Percentiles rank a stretch among this genome's conserved stretches.
Conservation (phyloP, 306 rosid species). For the Argentina anserina region DNA sequence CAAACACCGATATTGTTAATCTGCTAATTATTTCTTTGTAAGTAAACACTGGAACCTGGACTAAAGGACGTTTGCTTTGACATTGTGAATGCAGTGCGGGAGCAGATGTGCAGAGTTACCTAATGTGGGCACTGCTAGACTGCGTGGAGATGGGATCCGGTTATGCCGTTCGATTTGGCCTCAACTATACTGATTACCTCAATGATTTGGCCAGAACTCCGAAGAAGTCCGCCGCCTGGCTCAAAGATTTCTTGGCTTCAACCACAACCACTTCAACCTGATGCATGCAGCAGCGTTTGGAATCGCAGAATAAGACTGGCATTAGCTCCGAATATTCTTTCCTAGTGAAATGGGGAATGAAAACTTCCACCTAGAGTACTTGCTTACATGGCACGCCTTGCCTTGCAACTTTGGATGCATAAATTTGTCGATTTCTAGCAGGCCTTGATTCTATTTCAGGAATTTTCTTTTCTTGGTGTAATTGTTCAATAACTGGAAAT, state of each 20-base stretch:
- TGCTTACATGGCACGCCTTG: background rate
- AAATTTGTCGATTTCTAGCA: background rate
- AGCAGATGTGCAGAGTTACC: background rate
- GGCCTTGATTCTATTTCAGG: background rate
- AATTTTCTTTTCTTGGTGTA: background rate
- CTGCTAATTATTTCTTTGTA: background rate
- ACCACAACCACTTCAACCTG: slow-evolving; percentile 3
- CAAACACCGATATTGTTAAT: background rate
- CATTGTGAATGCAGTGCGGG: background rate
- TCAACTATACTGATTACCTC: slow-evolving; percentile 4
- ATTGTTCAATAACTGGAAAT: background rate
- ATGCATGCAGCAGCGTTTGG: background rate
- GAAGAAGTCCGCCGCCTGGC: slow-evolving; percentile 8
- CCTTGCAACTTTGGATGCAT: background rate
- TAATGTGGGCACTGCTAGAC: slow-evolving; percentile 4
- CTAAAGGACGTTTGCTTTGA: background rate
- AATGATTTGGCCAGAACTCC: background rate
- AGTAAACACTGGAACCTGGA: background rate
- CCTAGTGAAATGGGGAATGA: background rate
- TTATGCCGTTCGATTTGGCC: background rate
- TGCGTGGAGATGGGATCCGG: background rate
- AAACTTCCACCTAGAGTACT: background rate
- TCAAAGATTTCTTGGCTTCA: background rate
- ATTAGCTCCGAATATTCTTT: background rate
- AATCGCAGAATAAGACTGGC: background rate